phyloP scores from a whole-genome alignment of 768 basidiomycete genomes.

The Termitomyces eurrhizus region DNA sequence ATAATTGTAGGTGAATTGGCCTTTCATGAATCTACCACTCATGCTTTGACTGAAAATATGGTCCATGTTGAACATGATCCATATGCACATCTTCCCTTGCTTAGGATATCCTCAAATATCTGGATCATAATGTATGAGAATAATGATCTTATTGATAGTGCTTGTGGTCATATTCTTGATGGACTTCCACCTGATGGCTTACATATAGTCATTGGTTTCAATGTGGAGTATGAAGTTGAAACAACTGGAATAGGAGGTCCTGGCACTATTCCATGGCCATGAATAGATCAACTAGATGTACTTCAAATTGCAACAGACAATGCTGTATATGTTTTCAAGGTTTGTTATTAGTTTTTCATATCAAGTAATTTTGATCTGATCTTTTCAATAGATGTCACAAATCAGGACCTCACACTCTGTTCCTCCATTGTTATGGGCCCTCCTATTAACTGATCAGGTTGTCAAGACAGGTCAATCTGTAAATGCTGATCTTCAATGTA shows the following conservation, averaged over 20 bases:
- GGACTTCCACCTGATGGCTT: not conserved
- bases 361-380: not conserved
- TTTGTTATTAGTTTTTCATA: not conserved
- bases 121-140: not conserved
- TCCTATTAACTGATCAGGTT: not conserved
- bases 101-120: not conserved
- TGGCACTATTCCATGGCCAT: not conserved
- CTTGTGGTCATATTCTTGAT: slow-evolving; percentile 1
- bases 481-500: not conserved
- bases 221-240: slow-evolving; percentile 3
- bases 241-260: not conserved
- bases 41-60: not conserved
- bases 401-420: not conserved
- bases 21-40: slow-evolving; percentile 7
- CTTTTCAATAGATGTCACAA: not conserved
- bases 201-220: slow-evolving; percentile 1
- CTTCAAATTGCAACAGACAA: slow-evolving; percentile 3
- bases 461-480: not conserved
- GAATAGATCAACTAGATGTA: not conserved
- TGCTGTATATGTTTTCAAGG: slow-evolving; percentile 1
- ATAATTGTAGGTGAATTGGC: not conserved
- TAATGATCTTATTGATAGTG: slow-evolving; percentile 4
- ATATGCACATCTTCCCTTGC: not conserved
- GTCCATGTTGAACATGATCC: not conserved
- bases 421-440: not conserved